Evolutionary conservation across 2,329 filamentous ascomycete species (phyloP).

Genomic region (Aureobasidium sp.): DNA sequence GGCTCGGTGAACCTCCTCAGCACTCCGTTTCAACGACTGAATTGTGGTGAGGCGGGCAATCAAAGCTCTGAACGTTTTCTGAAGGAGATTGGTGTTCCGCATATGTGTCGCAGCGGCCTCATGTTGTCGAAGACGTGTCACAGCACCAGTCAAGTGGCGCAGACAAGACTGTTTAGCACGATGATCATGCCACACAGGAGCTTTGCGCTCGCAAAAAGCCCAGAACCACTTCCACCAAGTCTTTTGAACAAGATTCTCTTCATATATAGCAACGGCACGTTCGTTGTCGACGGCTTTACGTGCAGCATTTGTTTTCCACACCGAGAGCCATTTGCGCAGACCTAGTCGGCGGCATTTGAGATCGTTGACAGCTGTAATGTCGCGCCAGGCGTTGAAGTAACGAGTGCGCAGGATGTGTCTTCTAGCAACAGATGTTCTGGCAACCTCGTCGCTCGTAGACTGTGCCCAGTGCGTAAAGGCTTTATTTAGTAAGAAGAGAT

Average conservation of each 20-base stretch:
- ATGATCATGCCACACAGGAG: slow-evolving; percentile 28
- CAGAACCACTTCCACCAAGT: slow-evolving; percentile 33
- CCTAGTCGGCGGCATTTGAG: slow-evolving; percentile 46
- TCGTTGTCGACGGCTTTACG: slow-evolving; percentile 31
- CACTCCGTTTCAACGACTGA: background rate
- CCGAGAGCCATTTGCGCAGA: slow-evolving; percentile 46
- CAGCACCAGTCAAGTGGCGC: background rate
- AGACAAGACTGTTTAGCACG: slow-evolving; percentile 21
- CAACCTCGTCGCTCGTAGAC: slow-evolving; percentile 56
- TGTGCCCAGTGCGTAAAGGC: slow-evolving; percentile 64
- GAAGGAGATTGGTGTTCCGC: background rate
- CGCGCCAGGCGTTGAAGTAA: slow-evolving; percentile 63
- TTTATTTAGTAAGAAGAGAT: slow-evolving; percentile 58
- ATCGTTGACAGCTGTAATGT: slow-evolving; percentile 57
- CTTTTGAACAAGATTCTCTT: slow-evolving; percentile 29
- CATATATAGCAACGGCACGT: slow-evolving; percentile 26
- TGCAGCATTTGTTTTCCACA: slow-evolving; percentile 44
- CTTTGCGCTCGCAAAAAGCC: slow-evolving; percentile 30
- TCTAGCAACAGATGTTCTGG: slow-evolving; percentile 60
- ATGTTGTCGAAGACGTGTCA: background rate
- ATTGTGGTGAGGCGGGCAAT: background rate
- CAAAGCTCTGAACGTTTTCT: background rate
- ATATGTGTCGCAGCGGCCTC: background rate
- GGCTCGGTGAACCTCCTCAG: background rate
- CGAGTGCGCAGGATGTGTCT: slow-evolving; percentile 62